Percentiles rank a stretch among this genome's conserved stretches.
These are phyloP conservation scores for Eremochloa ophiuroides DNA, from an alignment of 176 grass and related monocot genomes.

Conservation along the genomic window DNA sequence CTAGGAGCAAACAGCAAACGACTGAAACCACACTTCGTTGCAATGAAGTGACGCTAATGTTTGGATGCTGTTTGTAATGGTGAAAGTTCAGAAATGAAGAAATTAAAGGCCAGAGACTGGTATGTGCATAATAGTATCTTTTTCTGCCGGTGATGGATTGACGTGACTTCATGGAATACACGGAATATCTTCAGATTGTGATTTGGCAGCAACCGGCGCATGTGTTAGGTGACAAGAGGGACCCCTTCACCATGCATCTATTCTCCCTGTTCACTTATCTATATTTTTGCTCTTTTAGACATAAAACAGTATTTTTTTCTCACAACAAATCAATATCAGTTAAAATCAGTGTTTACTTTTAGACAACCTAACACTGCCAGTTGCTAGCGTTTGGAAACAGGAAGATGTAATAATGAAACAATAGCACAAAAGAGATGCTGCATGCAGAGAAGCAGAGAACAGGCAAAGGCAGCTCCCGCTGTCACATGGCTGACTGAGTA, in stretches of 20 bases:
- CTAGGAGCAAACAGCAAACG: neutral
- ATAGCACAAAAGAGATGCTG: neutral
- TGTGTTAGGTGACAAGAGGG: slow-evolving; percentile 27
- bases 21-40: neutral
- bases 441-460: neutral
- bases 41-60: neutral
- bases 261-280: no score
- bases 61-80: neutral
- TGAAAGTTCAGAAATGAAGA: neutral
- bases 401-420: neutral
- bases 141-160: neutral
- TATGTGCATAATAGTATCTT: neutral
- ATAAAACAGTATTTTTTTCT: no score
- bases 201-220: slow-evolving; percentile 22
- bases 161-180: slow-evolving; percentile 9
- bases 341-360: no score
- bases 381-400: no score
- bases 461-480: neutral
- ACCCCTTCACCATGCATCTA: neutral
- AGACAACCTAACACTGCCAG: no score
- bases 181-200: neutral
- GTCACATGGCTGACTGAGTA: slow-evolving; percentile 18
- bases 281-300: no score
- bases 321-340: no score
- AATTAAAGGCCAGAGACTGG: neutral